Conservation (phyloP, 345 rosid species). For the Populus davidiana region DNA sequence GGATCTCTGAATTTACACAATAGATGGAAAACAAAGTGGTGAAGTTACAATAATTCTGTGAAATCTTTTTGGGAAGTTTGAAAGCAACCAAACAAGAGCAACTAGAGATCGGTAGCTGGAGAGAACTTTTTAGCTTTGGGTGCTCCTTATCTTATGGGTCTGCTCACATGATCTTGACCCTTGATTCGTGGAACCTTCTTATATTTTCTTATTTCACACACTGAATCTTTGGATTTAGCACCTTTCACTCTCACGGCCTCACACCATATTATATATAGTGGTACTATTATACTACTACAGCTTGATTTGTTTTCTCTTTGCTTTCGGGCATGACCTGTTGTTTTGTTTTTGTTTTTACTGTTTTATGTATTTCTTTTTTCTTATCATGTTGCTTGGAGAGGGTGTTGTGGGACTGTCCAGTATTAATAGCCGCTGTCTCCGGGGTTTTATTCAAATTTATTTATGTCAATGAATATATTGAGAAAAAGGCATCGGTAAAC, state of each 20-base stretch:
- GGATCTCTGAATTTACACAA: constrained; percentile 1
- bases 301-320: constrained; percentile 24
- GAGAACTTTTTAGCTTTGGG: neutral
- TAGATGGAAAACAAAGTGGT: neutral
- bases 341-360: constrained; percentile 11
- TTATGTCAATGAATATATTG: neutral
- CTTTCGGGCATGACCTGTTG: constrained; percentile 13
- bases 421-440: constrained; percentile 76
- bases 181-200: constrained; percentile 95
- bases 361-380: constrained; percentile 9
- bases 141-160: constrained; percentile 44
- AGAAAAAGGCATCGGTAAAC: constrained; percentile 1
- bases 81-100: neutral
- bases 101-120: neutral
- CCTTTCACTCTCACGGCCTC: constrained; percentile 18
- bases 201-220: constrained; percentile 36
- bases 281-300: neutral
- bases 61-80: neutral
- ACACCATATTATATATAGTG: neutral
- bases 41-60: neutral
- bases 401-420: constrained; percentile 55
- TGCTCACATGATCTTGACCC: constrained; percentile 68
- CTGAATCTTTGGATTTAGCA: constrained; percentile 35
- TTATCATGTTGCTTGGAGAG: constrained; percentile 36
- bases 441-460: constrained; percentile 16